A percentile compares a stretch with the other conserved stretches of the same genome.
Evolutionary conservation across 2,329 filamentous ascomycete genomes (phyloP).

Genomic region (Emergomyces africanus): DNA sequence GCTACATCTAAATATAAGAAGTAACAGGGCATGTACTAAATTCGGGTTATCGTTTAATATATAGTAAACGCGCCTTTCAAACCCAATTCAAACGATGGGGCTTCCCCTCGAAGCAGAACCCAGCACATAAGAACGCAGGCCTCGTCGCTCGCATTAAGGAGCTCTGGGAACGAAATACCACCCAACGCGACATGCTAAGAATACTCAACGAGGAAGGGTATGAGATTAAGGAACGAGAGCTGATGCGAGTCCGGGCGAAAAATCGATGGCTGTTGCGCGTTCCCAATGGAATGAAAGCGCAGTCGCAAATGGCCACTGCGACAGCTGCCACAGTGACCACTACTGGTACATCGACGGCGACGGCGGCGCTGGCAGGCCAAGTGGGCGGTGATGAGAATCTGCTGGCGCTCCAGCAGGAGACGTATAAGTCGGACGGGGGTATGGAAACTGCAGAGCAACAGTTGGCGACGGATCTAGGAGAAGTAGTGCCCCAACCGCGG

Average conservation of each 20-base stretch:
- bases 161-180: constrained; percentile 63
- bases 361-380: constrained; percentile 2
- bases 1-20: not conserved
- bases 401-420: constrained; percentile 27
- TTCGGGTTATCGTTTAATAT: not conserved
- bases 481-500: constrained; percentile 3
- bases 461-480: not conserved
- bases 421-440: constrained; percentile 21
- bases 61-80: constrained; percentile 65
- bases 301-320: constrained; percentile 14
- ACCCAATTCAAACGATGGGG: constrained; percentile 66
- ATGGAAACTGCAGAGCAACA: constrained; percentile 14
- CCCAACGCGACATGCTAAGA: constrained; percentile 60
- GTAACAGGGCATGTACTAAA: not conserved
- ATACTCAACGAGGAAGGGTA: constrained; percentile 60
- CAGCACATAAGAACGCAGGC: constrained; percentile 54
- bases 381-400: constrained; percentile 27
- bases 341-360: not conserved
- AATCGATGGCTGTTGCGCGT: constrained; percentile 56
- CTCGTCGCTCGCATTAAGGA: constrained; percentile 59
- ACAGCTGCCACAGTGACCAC: not conserved
- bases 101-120: constrained; percentile 62
- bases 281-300: constrained; percentile 44
- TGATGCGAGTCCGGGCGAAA: constrained; percentile 55
- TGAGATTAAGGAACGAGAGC: constrained; percentile 56